Base-by-base conservation (phyloP, 2,329 filamentous ascomycete genomes). In the Xylariomycetidae sp. region DNA sequence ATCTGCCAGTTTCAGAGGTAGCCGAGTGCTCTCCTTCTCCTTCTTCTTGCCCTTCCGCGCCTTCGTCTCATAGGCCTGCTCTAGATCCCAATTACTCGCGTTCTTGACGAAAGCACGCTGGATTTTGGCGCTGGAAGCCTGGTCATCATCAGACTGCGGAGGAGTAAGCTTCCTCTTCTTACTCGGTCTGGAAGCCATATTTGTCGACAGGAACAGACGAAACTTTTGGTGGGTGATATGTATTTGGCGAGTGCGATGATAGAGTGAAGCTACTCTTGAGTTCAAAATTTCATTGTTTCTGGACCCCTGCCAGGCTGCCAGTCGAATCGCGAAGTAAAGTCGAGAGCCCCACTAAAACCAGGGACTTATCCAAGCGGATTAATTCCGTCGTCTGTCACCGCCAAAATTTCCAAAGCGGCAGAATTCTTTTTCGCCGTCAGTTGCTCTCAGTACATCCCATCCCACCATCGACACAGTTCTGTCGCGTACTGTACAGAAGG, bases 1-100 rank as follows among this genome's bases (percentile, higher is more conserved):
- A 45, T 90, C 85, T 1, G 79, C 73, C 0, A 87, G 94, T 63
- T 92, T 94, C 44, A 96, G 88, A 1, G 89, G 89, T 22, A 98
- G 69, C 49, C 82, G 77, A 23, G 77, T 87, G 55, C 68, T 82
- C 55, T 89, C 85, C 42, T 70, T 73, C 49, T 80, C 76, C 36
- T 75, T 72, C 58, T 88, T 87, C 54, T 78, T 82, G 22, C 73
- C 64, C 58, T 92, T 92, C 49, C 86, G 75, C 29, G 85, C 80
- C 47, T 80, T 79, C 41, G 76, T 76, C 61, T 94, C 88, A 68
- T 96, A 97, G 59, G 87, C 83, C 56, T 94, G 85, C 66, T 95
- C 92, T 30, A 95, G 73, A 53, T 95, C 80, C 88, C 90, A 97
- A 61, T 80, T 82, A 38, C 85, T 72, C 5, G 85, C 87, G 51